Evolutionary conservation across 352 stramenopile genomes (phyloP).

Genomic region (Plasmopara viticola): DNA sequence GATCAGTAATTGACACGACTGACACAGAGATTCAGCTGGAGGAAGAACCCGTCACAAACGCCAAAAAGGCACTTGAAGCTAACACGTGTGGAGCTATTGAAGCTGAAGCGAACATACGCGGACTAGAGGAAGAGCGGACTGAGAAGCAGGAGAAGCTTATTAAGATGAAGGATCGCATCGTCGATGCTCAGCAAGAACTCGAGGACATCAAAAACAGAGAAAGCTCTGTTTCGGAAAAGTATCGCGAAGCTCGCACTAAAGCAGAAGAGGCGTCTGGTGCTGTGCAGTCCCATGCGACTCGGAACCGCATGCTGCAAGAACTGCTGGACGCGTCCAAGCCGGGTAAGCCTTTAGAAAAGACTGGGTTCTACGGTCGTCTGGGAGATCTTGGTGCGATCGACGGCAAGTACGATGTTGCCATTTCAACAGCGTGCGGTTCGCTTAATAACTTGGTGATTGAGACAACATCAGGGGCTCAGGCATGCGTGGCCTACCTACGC

Average conservation of each 20-base stretch:
- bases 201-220: constrained; percentile 53
- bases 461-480: constrained; percentile 91
- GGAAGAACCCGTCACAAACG: constrained; percentile 61
- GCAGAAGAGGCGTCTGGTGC: constrained; percentile 69
- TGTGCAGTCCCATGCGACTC: constrained; percentile 61
- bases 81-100: constrained; percentile 52
- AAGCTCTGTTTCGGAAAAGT: constrained; percentile 45
- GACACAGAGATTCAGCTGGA: constrained; percentile 78
- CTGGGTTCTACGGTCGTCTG: constrained; percentile 93
- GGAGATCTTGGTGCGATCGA: constrained; percentile 96
- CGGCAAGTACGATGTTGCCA: constrained; percentile 95
- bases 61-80: constrained; percentile 73
- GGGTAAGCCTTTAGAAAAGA: constrained; percentile 86
- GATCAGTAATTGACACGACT: constrained; percentile 72
- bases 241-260: constrained; percentile 59
- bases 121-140: constrained; percentile 56
- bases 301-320: constrained; percentile 77
- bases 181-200: constrained; percentile 79
- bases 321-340: constrained; percentile 89
- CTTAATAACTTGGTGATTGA: constrained; percentile 98
- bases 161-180: constrained; percentile 64
- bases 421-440: constrained; percentile 95
- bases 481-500: constrained; percentile 94
- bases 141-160: constrained; percentile 48
- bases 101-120: constrained; percentile 44